Base-by-base conservation (phyloP, 106 monocot genomes). In the Dendrobium chrysotoxum region DNA sequence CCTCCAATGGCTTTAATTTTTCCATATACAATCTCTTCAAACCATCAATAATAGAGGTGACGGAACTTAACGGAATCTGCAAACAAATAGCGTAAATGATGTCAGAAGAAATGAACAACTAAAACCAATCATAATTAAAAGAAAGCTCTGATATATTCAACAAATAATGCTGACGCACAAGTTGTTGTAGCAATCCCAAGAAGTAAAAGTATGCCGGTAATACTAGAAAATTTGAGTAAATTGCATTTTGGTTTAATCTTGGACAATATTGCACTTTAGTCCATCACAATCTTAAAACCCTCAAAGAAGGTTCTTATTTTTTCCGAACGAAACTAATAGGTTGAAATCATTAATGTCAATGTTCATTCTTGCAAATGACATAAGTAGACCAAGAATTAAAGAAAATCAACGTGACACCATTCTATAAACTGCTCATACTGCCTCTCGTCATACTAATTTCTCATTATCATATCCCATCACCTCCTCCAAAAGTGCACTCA, bases 41-140 rank as follows among this genome's bases (percentile, higher is more conserved):
- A 16, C 95, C 95, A 85, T 95, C 95, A 65, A 89, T 83, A 75
- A 95, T 92, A 30, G 95, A 95, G 53, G 95, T 95, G 78, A 95
- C 95, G 42, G 92, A 88, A 16, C 81, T 90, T 64, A 92, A 70
- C 28, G 95, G 88, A 65, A 95, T 87, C 95, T 95, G 78, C 44
- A 78, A 18, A 77, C 12, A 25, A 26, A 76, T 46, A 46, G 26
- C 8, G 4, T 21, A 76, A 47, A 76, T 47, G 45, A 45, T 76
- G 2, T 47, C 26, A 47, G 26, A 76, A 46, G 40, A 74, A 40
- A 41, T 42, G 4, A 40, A 74, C 21, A 74, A 13, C 13, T 41
- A 74, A 42, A 3, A n/a, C 16, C 70, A 35, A 31, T 10, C 10
- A 70, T 35, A 70, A 70, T 13, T 70, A n/a, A 65, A 23, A 65